These are phyloP conservation scores for Przewalskia tangutica DNA, from an alignment of 257 asterid species.

Conservation along the genomic window DNA sequence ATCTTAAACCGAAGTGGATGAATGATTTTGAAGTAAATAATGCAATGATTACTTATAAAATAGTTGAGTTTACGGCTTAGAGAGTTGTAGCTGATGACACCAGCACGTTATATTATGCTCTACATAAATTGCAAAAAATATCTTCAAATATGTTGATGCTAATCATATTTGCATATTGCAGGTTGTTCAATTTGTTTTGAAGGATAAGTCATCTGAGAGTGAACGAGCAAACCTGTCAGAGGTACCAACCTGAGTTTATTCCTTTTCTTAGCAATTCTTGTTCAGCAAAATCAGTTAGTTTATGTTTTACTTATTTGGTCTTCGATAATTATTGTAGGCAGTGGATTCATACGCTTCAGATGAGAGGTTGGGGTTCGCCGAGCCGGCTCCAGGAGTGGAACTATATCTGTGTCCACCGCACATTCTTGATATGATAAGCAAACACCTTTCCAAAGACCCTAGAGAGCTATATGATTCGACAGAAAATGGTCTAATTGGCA, in stretches of 20 bases:
- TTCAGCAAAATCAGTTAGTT: background rate
- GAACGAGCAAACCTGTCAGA: conserved; percentile 46
- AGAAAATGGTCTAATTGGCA: conserved; percentile 74
- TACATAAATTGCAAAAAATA: background rate
- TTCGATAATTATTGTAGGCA: conserved; percentile 32
- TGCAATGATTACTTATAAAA: background rate
- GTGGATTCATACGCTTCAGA: conserved; percentile 52
- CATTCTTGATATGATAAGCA: conserved; percentile 46
- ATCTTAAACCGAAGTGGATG: background rate
- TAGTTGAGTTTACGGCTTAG: background rate
- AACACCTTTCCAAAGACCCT: conserved; percentile 39
- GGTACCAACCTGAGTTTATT: conserved; percentile 22
- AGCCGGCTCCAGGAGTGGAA: conserved; percentile 74
- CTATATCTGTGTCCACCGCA: conserved; percentile 77
- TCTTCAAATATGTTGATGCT: background rate
- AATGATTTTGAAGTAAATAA: background rate
- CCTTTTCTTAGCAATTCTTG: background rate
- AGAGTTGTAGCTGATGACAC: background rate
- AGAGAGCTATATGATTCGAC: conserved; percentile 27
- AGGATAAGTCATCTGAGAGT: conserved; percentile 41
- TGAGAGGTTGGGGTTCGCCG: conserved; percentile 79
- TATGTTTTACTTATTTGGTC: background rate
- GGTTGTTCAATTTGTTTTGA: conserved; percentile 61
- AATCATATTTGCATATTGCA: conserved; percentile 23
- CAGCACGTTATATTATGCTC: background rate